These are phyloP conservation scores for Lolium rigidum DNA, from an alignment of 176 grass and related monocot genomes.

Conservation along the genomic window DNA sequence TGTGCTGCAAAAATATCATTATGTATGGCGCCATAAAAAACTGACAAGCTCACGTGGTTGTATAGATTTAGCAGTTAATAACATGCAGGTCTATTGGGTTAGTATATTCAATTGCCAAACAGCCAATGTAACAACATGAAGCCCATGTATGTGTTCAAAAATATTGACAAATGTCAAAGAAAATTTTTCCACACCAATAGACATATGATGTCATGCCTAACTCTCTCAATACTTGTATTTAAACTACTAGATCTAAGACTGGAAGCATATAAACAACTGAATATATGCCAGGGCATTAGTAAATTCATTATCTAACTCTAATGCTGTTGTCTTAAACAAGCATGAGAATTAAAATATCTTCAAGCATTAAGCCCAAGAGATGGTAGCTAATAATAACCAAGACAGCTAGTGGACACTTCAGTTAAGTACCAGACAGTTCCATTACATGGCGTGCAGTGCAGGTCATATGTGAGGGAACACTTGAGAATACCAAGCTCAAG, in stretches of 20 bases:
- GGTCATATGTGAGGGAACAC: conserved; percentile 2
- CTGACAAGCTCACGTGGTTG: neutral
- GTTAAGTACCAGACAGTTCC: conserved; percentile 2
- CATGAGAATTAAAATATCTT: conserved; percentile 1
- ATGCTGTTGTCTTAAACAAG: conserved; percentile 7
- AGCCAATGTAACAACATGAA: neutral
- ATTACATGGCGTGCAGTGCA: neutral
- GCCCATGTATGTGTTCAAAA: no score
- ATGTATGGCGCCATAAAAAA: neutral
- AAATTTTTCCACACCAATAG: neutral
- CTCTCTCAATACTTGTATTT: neutral
- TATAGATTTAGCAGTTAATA: conserved; percentile 26
- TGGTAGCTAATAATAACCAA: conserved; percentile 12
- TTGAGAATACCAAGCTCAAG: conserved; percentile 99
- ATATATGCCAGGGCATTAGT: neutral
- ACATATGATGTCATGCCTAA: conserved; percentile 8
- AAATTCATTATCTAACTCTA: conserved; percentile 11
- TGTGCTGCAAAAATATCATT: no score
- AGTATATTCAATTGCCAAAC: neutral
- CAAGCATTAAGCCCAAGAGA: conserved; percentile 4
- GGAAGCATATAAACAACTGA: conserved; percentile 18
- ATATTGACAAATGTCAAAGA: neutral
- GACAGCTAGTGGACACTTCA: conserved; percentile 8
- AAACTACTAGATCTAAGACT: conserved; percentile 16
- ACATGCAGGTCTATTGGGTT: conserved; percentile 12